These are phyloP conservation scores for Podaxis pistillaris DNA, from an alignment of 768 basidiomycete species.

Conservation along the genomic window DNA sequence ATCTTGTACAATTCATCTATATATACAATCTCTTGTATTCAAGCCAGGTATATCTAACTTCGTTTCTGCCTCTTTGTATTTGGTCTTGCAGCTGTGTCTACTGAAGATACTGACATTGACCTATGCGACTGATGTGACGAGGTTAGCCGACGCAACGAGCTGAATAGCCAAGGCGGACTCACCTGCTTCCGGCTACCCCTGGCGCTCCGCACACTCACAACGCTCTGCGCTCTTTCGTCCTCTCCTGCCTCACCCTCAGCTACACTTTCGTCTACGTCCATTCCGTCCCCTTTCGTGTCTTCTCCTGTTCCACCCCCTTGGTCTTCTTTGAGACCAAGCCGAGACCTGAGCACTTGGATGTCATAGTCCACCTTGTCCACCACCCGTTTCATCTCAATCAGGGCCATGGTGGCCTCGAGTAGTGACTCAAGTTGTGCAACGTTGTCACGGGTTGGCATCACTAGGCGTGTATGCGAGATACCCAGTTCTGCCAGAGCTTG, in stretches of 20 bases:
- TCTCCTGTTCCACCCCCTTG: constrained; percentile 26
- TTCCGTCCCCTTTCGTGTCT: constrained; percentile 37
- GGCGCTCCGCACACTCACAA: constrained; percentile 54
- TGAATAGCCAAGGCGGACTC: constrained; percentile 19
- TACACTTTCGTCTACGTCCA: constrained; percentile 50
- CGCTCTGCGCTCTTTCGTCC: constrained; percentile 64
- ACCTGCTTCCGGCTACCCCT: constrained; percentile 60
- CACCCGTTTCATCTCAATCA: constrained; percentile 88
- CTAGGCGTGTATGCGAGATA: constrained; percentile 68
- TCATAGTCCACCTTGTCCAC: constrained; percentile 89
- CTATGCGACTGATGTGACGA: constrained; percentile 43
- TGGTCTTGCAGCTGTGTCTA: constrained; percentile 61
- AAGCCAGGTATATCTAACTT: constrained; percentile 26
- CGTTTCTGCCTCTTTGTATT: constrained; percentile 61
- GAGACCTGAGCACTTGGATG: constrained; percentile 65
- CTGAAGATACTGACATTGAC: constrained; percentile 74
- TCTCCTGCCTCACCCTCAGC: constrained; percentile 28
- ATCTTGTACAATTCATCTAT: neutral
- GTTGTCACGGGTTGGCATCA: constrained; percentile 93
- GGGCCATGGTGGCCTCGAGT: constrained; percentile 62
- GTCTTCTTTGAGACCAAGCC: constrained; percentile 46
- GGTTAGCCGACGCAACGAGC: neutral
- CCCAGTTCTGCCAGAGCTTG: constrained; percentile 77
- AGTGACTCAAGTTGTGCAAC: constrained; percentile 70
- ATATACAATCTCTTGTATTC: neutral